Percentiles rank a stretch among this genome's conserved stretches.
Conservation (phyloP, 352 stramenopile genomes). For the Pythium myriotylum region DNA sequence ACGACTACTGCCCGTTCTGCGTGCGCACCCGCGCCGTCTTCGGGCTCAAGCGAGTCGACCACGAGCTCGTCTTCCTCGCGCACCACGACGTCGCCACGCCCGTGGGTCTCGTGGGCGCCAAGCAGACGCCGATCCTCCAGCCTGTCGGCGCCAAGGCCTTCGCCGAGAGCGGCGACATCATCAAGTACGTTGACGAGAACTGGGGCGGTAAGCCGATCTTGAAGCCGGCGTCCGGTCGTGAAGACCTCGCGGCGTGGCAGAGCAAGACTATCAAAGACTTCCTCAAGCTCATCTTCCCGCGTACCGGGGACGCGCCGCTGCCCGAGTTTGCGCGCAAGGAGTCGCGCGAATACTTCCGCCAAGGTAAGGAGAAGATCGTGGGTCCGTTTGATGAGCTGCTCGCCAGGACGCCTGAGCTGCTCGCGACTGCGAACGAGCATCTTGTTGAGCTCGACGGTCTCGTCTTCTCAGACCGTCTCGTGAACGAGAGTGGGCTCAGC, state of each 20-base stretch:
- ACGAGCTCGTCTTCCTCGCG: slow-evolving; percentile 39
- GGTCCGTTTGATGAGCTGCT: slow-evolving; percentile 43
- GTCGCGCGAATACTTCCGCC: slow-evolving; percentile 55
- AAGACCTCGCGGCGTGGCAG: slow-evolving; percentile 48
- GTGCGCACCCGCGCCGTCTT: slow-evolving; percentile 51
- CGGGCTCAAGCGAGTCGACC: slow-evolving; percentile 40
- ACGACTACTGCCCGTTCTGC: slow-evolving; percentile 63
- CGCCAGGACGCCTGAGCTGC: slow-evolving; percentile 39
- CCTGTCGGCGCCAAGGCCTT: slow-evolving; percentile 25
- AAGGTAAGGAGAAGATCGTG: slow-evolving; percentile 56
- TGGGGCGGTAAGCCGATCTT: slow-evolving; percentile 35
- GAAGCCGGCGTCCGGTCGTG: slow-evolving; percentile 32
- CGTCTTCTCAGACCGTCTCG: slow-evolving; percentile 40
- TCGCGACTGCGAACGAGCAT: slow-evolving; percentile 44
- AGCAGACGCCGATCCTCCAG: slow-evolving; percentile 34
- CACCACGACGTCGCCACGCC: slow-evolving; percentile 46
- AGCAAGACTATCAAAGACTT: slow-evolving; percentile 37
- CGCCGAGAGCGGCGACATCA: slow-evolving; percentile 45
- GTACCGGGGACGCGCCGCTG: slow-evolving; percentile 44
- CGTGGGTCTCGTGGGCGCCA: slow-evolving; percentile 34
- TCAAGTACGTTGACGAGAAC: slow-evolving; percentile 43
- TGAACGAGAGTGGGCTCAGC: slow-evolving; percentile 45
- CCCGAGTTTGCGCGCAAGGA: slow-evolving; percentile 46
- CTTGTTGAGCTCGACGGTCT: slow-evolving; percentile 40
- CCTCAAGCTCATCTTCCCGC: slow-evolving; percentile 43